Evolutionary conservation across 2,329 filamentous ascomycete species (phyloP).

Genomic region (Scorias spongiosa): DNA sequence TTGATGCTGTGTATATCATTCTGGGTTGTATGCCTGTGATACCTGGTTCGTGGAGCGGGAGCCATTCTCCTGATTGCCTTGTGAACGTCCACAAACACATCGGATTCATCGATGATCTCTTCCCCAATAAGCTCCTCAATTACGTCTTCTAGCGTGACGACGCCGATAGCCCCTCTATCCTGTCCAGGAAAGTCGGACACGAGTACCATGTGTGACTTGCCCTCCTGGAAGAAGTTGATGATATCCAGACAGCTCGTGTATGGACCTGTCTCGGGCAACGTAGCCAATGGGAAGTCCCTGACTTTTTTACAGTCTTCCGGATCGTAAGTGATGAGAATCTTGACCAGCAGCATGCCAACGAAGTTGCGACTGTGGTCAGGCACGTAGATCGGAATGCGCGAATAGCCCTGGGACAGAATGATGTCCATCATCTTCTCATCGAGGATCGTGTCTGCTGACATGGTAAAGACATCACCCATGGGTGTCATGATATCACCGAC

Average conservation of each 20-base stretch:
- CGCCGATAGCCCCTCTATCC: constrained; percentile 75
- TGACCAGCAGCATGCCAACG: constrained; percentile 93
- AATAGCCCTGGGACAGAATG: constrained; percentile 88
- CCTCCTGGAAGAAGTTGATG: constrained; percentile 98
- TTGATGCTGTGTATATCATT: constrained; percentile 2
- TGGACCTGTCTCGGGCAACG: constrained; percentile 82
- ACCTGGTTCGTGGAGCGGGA: constrained; percentile 58
- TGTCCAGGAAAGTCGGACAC: constrained; percentile 87
- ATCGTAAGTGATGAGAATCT: constrained; percentile 97
- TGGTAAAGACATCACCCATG: constrained; percentile 91
- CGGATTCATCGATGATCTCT: constrained; percentile 98
- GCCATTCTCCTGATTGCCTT: constrained; percentile 86
- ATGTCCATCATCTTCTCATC: constrained; percentile 90
- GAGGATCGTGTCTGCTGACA: constrained; percentile 86
- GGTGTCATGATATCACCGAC: constrained; percentile 97
- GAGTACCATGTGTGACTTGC: constrained; percentile 96
- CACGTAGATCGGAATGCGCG: constrained; percentile 84
- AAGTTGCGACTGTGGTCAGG: constrained; percentile 75
- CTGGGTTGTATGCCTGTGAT: constrained; percentile 10
- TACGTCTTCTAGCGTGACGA: constrained; percentile 92
- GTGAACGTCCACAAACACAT: constrained; percentile 96
- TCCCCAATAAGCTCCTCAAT: constrained; percentile 98
- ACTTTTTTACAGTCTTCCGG: constrained; percentile 82
- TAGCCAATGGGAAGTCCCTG: constrained; percentile 80
- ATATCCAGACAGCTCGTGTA: constrained; percentile 97